phyloP scores from a whole-genome alignment of 2,329 filamentous ascomycete species.

The Venturia effusa region DNA sequence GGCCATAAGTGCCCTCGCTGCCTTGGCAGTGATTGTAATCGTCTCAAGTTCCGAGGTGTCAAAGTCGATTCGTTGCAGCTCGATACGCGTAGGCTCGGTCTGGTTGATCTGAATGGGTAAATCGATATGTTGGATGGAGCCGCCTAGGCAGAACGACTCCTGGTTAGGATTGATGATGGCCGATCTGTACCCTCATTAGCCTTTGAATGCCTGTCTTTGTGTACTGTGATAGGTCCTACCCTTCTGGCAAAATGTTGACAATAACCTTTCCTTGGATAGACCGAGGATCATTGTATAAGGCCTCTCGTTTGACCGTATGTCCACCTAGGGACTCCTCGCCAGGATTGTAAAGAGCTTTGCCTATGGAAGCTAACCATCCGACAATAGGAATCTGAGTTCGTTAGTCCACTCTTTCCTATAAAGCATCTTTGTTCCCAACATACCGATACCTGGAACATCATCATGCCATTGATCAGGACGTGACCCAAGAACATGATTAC shows the following conservation, averaged over 20 bases:
- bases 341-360: constrained; percentile 75
- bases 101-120: constrained; percentile 91
- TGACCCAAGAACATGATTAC: constrained; percentile 62
- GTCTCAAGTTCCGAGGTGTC: constrained; percentile 71
- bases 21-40: constrained; percentile 61
- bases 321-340: constrained; percentile 88
- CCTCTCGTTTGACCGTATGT: constrained; percentile 75
- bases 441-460: constrained; percentile 75
- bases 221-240: constrained; percentile 37
- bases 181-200: constrained; percentile 41
- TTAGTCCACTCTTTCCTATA: neutral
- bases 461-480: constrained; percentile 63
- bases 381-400: constrained; percentile 58
- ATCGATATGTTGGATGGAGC: constrained; percentile 46
- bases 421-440: neutral
- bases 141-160: constrained; percentile 70
- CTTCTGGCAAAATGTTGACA: constrained; percentile 94
- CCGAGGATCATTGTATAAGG: constrained; percentile 82
- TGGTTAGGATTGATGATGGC: constrained; percentile 77
- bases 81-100: constrained; percentile 77
- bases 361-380: constrained; percentile 59
- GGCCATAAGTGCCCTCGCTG: constrained; percentile 65
- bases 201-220: constrained; percentile 11
- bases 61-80: constrained; percentile 78
- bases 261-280: constrained; percentile 94